Evolutionary conservation across 805 yeast genomes (phyloP), one percentile per base, ranked within the genome.

Genomic region (Kurtzmaniella fragi): DNA sequence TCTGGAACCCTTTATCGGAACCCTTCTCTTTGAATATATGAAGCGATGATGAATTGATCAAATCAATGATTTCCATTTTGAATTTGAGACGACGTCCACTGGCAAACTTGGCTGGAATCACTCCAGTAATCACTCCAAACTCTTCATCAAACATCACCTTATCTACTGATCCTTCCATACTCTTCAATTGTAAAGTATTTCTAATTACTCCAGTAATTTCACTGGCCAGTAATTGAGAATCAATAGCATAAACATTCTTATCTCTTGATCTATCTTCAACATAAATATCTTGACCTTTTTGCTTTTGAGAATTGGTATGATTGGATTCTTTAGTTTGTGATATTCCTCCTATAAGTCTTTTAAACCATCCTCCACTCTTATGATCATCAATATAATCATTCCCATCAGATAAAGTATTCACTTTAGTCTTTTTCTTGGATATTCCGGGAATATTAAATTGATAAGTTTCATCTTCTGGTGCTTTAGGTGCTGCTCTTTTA

Each of bases 81-180:
- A 75, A 75, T 45, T 61, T 67, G 47, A 75, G 56, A 41, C 72
- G 73, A 41, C 73, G 61, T 10, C 74, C 72, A 28, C 75, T 74
- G 2, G 76, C 68, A 47, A 57, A 71, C 30, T 62, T 61, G 11
- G 72, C 52, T n/a, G 80, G 78, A 12, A 75, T 64, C 13, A 62
- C 57, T 2, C 79, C 78, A 42, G 61, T 62, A 15, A 75, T 64
- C 12, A 62, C 45, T 4, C 73, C 68, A 44, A 65, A 63, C 39
- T 64, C 70, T 38, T 70, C 73, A 41, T 66, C 72, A 29, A 72
- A 57, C 2, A 62, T 64, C 11, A 68, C 69, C 17, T 61, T 58
- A 13, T 57, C 53, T 9, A 75, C 62, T 2, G 79, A 63, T 0
- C 80, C 80, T 51, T 75, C 80, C 38, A 71, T 63, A 39, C 63